A percentile compares a stretch with the other conserved stretches of the same genome.
phyloP scores from a whole-genome alignment of 2,329 filamentous ascomycete species.

The Colletotrichum theobromicola region DNA sequence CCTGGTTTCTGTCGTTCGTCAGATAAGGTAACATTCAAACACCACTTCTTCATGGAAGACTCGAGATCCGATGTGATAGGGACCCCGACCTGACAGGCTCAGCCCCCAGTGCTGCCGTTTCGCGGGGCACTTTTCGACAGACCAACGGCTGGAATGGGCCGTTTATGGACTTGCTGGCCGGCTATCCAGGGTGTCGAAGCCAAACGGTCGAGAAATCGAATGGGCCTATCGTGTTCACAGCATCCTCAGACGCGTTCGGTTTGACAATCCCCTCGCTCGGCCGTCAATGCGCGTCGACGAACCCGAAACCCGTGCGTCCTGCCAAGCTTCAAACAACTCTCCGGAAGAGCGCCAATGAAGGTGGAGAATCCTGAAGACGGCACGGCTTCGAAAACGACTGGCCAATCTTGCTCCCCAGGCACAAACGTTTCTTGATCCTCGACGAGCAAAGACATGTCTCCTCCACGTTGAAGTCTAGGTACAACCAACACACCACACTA shows the following conservation, averaged over 20 bases:
- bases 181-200: not conserved
- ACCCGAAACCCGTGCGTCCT: slow-evolving; percentile 10
- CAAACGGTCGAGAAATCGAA: not conserved
- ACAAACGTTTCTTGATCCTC: slow-evolving; percentile 6
- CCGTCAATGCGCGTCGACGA: slow-evolving; percentile 13
- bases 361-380: not conserved
- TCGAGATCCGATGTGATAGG: slow-evolving; percentile 5
- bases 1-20: not conserved
- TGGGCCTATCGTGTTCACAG: not conserved
- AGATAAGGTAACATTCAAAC: not conserved
- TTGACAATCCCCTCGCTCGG: slow-evolving; percentile 4
- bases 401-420: not conserved
- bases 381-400: not conserved
- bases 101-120: not conserved
- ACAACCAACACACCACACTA: not conserved
- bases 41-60: not conserved
- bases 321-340: slow-evolving; percentile 13
- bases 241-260: slow-evolving; percentile 15
- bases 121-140: not conserved
- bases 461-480: slow-evolving; percentile 1
- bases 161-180: not conserved
- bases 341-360: not conserved
- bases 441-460: slow-evolving; percentile 8
- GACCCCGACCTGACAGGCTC: not conserved
- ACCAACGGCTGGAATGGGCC: not conserved